Percentiles rank a stretch among this genome's conserved stretches.
Evolutionary conservation across 2,329 filamentous ascomycete species (phyloP).

Genomic region (Biscogniauxia marginata): DNA sequence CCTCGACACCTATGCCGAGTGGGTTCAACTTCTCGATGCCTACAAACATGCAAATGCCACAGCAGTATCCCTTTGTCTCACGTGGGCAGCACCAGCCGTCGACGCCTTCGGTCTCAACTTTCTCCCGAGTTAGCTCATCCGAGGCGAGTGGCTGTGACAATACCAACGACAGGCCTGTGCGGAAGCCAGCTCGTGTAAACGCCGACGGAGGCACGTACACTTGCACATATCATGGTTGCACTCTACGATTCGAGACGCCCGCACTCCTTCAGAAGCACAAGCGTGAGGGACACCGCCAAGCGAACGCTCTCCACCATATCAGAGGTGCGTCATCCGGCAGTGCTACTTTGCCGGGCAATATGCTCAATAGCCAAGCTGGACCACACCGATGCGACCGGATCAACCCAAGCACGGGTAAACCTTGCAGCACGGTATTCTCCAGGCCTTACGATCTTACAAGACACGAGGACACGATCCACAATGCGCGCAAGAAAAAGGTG

Average conservation of each 20-base stretch:
- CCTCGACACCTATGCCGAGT: conserved; percentile 28
- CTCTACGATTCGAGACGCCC: conserved; percentile 83
- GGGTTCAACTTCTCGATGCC: conserved; percentile 38
- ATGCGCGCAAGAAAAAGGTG: conserved; percentile 89
- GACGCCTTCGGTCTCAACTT: conserved; percentile 40
- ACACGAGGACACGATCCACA: conserved; percentile 97
- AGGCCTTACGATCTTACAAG: conserved; percentile 93
- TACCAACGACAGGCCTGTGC: conserved; percentile 35
- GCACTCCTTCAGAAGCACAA: conserved; percentile 91
- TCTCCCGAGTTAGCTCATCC: conserved; percentile 42
- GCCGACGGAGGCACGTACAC: conserved; percentile 90
- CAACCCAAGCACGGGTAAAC: conserved; percentile 92
- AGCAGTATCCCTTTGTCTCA: conserved; percentile 35
- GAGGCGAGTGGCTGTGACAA: conserved; percentile 38
- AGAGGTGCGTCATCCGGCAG: conserved; percentile 29
- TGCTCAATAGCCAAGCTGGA: conserved; percentile 83
- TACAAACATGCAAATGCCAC: conserved; percentile 34
- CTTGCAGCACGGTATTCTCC: conserved; percentile 92
- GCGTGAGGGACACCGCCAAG: conserved; percentile 83
- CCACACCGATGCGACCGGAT: conserved; percentile 91
- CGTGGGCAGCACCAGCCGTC: conserved; percentile 34
- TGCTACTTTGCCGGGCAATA: conserved; percentile 46
- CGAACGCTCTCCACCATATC: conserved; percentile 49
- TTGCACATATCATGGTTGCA: conserved; percentile 92
- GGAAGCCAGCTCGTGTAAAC: conserved; percentile 60